These are phyloP conservation scores for Sporopachydermia lactativora DNA, from an alignment of 805 yeast genomes.

Conservation along the genomic window DNA sequence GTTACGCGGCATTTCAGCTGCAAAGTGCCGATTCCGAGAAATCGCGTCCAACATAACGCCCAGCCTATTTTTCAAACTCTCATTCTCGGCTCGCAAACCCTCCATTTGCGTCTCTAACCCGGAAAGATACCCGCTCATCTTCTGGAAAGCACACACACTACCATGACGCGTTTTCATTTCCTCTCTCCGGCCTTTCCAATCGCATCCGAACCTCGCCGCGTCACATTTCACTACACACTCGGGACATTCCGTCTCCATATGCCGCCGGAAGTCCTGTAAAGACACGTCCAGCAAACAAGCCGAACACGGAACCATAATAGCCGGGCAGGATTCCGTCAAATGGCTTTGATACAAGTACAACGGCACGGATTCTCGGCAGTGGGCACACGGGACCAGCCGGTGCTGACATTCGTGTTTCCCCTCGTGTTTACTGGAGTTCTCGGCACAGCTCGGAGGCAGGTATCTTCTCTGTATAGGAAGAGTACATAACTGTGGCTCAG, in stretches of 20 bases:
- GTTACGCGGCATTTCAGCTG: too few species aligned
- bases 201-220: neutral
- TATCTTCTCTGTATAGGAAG: neutral
- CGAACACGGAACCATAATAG: neutral
- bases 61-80: constrained; percentile 1
- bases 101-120: neutral
- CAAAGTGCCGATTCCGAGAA: too few species aligned
- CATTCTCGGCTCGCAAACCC: neutral
- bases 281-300: neutral
- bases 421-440: too few species aligned
- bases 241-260: neutral
- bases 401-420: neutral
- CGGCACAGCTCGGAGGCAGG: too few species aligned
- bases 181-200: constrained; percentile 1
- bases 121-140: neutral
- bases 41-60: neutral
- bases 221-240: neutral
- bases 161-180: neutral
- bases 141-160: neutral
- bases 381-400: neutral
- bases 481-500: constrained; percentile 2
- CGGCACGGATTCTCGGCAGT: neutral
- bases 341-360: neutral
- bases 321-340: neutral
- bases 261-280: neutral